Conservation (phyloP, 495 filamentous ascomycete species). For the Podospora pseudocomata region DNA sequence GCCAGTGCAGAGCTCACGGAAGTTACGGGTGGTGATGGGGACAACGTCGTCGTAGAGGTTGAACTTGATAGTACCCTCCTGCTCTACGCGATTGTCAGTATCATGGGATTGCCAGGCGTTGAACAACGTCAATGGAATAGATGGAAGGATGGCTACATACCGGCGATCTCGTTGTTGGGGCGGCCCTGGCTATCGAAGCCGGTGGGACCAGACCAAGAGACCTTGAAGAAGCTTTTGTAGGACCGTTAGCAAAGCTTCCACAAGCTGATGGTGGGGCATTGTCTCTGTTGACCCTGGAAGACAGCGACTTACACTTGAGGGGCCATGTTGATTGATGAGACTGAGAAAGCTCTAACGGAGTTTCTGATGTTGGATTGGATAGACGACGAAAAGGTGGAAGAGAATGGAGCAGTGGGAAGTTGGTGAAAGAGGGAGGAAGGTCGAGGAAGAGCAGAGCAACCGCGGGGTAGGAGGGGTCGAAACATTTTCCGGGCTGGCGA, state of each 20-base stretch:
- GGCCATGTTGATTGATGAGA: conserved; percentile 29
- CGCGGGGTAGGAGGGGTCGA: conserved; percentile 46
- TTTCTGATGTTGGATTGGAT: conserved; percentile 28
- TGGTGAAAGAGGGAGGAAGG: conserved; percentile 40
- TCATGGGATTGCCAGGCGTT: neutral
- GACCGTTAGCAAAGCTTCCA: neutral
- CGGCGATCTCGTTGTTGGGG: conserved; percentile 50
- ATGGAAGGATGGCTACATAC: conserved; percentile 48
- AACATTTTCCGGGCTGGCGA: conserved; percentile 35
- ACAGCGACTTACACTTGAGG: conserved; percentile 31
- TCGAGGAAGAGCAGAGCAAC: conserved; percentile 38
- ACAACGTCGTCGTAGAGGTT: conserved; percentile 82
- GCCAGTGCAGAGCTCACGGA: conserved; percentile 88
- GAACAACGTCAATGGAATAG: neutral
- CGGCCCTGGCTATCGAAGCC: conserved; percentile 44
- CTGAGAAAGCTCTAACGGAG: conserved; percentile 33
- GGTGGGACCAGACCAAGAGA: conserved; percentile 61
- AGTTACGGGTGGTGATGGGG: conserved; percentile 92
- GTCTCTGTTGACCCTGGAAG: neutral
- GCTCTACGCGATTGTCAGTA: conserved; percentile 47
- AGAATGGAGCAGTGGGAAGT: conserved; percentile 30
- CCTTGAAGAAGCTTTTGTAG: conserved; percentile 31
- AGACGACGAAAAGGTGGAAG: conserved; percentile 27
- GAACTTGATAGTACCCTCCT: conserved; percentile 81
- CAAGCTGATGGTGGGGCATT: neutral